phyloP scores from a whole-genome alignment of 306 rosid species.

The Prunus padus region DNA sequence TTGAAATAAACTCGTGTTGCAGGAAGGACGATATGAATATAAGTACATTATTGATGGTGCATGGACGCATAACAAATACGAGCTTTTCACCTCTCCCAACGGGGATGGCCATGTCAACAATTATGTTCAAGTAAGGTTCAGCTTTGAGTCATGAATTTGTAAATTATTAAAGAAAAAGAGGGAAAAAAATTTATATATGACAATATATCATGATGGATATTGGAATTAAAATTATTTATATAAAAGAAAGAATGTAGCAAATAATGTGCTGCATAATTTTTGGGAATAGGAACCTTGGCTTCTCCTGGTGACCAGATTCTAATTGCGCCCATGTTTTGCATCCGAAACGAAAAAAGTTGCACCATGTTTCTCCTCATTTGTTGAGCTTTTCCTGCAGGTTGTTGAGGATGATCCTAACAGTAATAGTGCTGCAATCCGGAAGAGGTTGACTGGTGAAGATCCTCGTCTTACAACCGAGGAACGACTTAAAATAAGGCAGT shows the following conservation, averaged over 20 bases:
- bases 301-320: background rate
- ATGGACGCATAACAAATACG: conserved; percentile 58
- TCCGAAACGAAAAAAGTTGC: too few species aligned
- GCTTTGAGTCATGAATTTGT: background rate
- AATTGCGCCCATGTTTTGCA: background rate
- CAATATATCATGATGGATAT: background rate
- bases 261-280: background rate
- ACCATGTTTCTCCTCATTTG: conserved; percentile 5
- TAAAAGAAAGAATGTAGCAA: too few species aligned
- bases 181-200: background rate
- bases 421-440: conserved; percentile 42
- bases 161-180: background rate
- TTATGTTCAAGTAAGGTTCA: conserved; percentile 60
- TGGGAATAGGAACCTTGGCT: background rate
- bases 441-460: conserved; percentile 62
- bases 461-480: conserved; percentile 63
- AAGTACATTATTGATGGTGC: conserved; percentile 84
- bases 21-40: conserved; percentile 97
- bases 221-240: background rate
- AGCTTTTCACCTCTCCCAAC: conserved; percentile 60
- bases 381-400: conserved; percentile 44
- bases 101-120: conserved; percentile 88
- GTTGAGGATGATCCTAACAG: conserved; percentile 40
- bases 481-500: conserved; percentile 53
- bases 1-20: conserved; percentile 17